Evolutionary conservation across 2,329 filamentous ascomycete genomes (phyloP).

Genomic region (Penicillium sp.): DNA sequence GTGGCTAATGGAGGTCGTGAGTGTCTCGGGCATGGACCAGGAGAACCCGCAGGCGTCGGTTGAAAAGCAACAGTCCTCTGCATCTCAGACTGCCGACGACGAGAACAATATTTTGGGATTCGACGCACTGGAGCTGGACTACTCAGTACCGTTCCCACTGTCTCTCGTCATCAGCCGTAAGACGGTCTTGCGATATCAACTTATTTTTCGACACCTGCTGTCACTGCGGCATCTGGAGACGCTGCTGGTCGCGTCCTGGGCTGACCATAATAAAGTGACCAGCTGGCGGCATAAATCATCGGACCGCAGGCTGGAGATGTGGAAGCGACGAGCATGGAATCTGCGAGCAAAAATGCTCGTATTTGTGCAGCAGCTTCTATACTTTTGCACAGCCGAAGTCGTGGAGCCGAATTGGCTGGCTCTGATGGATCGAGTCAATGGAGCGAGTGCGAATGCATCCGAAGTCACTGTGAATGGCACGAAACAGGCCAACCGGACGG

Average conservation of each 20-base stretch:
- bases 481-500: constrained; percentile 64
- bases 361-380: constrained; percentile 92
- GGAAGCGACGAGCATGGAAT: constrained; percentile 91
- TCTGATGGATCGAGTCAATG: constrained; percentile 79
- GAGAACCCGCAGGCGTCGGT: constrained; percentile 59
- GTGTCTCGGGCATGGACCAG: constrained; percentile 90
- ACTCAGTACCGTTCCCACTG: constrained; percentile 87
- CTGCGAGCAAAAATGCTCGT: constrained; percentile 90
- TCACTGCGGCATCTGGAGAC: constrained; percentile 86
- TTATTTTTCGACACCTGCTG: constrained; percentile 89
- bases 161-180: constrained; percentile 94
- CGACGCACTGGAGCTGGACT: constrained; percentile 89
- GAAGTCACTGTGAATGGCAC: constrained; percentile 38
- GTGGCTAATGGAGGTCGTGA: constrained; percentile 92
- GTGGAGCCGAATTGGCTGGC: constrained; percentile 97
- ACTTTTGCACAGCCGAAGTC: constrained; percentile 95
- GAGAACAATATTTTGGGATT: constrained; percentile 85
- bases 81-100: constrained; percentile 61
- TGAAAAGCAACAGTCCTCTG: constrained; percentile 69
- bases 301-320: constrained; percentile 70
- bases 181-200: constrained; percentile 93
- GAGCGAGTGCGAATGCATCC: constrained; percentile 45
- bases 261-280: constrained; percentile 74
- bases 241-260: constrained; percentile 81
- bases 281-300: constrained; percentile 79